These are phyloP conservation scores for Kodamaea jinghongensis DNA, from an alignment of 805 yeast genomes.

Conservation along the genomic window DNA sequence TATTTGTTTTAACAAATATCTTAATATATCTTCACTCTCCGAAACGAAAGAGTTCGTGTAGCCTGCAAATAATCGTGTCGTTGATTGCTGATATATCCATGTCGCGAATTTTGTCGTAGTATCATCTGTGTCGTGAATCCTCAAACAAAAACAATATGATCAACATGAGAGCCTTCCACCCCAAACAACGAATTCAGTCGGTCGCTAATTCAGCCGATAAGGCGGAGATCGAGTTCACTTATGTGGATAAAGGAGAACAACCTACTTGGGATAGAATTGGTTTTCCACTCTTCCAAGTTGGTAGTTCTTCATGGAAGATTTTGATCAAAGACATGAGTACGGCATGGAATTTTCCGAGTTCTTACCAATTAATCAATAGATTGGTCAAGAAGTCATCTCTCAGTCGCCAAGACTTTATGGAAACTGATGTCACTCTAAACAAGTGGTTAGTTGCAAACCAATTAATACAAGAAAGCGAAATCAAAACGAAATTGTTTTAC, in stretches of 20 bases:
- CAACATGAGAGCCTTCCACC: slow-evolving; percentile 4
- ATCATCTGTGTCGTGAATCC: background rate
- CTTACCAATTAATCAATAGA: slow-evolving; percentile 37
- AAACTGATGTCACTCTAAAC: slow-evolving; percentile 22
- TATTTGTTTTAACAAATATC: too few relatives aligned
- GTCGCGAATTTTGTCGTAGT: background rate
- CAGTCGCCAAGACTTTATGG: slow-evolving; percentile 16
- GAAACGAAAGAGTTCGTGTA: too few relatives aligned
- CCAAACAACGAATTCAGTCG: background rate
- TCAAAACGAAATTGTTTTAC: slow-evolving; percentile 24
- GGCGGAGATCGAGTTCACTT: background rate
- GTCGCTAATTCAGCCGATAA: background rate
- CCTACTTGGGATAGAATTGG: slow-evolving; percentile 9
- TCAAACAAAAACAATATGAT: slow-evolving; percentile 3
- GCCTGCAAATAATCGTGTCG: too few relatives aligned
- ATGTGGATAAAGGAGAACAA: background rate
- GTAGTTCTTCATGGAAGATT: slow-evolving; percentile 16
- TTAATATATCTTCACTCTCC: too few relatives aligned
- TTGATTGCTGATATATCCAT: too few relatives aligned
- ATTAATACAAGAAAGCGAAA: slow-evolving; percentile 20
- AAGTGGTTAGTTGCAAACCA: slow-evolving; percentile 16
- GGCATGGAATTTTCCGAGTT: slow-evolving; percentile 41
- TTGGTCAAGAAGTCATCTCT: slow-evolving; percentile 22
- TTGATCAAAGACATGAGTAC: slow-evolving; percentile 30
- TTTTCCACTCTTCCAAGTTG: slow-evolving; percentile 10